Percentiles rank a stretch among this genome's conserved stretches.
These are phyloP conservation scores for Pleurotus cornucopiae DNA, from an alignment of 768 basidiomycete genomes.

Conservation along the genomic window DNA sequence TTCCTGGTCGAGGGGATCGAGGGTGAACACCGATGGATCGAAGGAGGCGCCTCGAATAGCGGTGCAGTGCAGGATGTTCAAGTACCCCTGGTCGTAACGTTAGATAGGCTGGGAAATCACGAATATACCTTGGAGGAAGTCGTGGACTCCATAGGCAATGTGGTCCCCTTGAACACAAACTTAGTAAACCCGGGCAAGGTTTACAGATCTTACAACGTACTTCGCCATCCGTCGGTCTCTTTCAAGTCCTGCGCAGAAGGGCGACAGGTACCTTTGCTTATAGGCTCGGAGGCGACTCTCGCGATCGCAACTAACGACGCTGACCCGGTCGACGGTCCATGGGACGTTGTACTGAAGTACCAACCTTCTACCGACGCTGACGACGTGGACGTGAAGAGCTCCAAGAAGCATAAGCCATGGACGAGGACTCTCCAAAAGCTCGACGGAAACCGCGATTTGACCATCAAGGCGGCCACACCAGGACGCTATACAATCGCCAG, in stretches of 20 bases:
- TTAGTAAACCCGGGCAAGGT: slow-evolving; percentile 40
- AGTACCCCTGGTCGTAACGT: slow-evolving; percentile 64
- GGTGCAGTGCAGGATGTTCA: slow-evolving; percentile 50
- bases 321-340: slow-evolving; percentile 63
- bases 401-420: slow-evolving; percentile 54
- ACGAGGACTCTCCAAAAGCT: slow-evolving; percentile 55
- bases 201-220: slow-evolving; percentile 61
- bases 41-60: slow-evolving; percentile 12
- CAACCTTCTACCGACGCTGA: slow-evolving; percentile 41
- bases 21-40: slow-evolving; percentile 33
- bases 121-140: slow-evolving; percentile 77
- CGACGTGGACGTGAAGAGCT: slow-evolving; percentile 23
- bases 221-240: slow-evolving; percentile 66
- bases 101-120: slow-evolving; percentile 63
- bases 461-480: slow-evolving; percentile 51
- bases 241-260: slow-evolving; percentile 76
- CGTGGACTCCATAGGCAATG: slow-evolving; percentile 79
- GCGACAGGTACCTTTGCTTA: slow-evolving; percentile 63
- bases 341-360: slow-evolving; percentile 63
- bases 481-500: slow-evolving; percentile 75
- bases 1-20: slow-evolving; percentile 86
- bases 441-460: slow-evolving; percentile 36
- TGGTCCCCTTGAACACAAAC: slow-evolving; percentile 28
- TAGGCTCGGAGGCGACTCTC: slow-evolving; percentile 61
- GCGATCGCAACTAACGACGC: slow-evolving; percentile 47